phyloP scores from a whole-genome alignment of 129 eudicot species.

The Flaveria robusta region DNA sequence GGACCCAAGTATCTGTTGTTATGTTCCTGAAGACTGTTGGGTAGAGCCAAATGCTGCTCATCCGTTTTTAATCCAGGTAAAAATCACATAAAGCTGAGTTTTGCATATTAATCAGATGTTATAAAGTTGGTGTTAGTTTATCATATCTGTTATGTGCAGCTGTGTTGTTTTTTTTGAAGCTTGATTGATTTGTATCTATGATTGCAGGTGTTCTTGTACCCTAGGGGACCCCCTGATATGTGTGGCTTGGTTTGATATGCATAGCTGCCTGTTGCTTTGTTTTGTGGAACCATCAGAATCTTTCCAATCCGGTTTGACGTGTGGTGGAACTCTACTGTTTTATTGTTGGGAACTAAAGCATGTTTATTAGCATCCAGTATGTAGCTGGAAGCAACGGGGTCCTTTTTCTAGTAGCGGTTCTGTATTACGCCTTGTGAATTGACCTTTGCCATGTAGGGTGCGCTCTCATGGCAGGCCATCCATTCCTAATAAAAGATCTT shows the following conservation, averaged over 20 bases:
- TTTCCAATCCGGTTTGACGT: not conserved
- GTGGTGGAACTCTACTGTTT: not conserved
- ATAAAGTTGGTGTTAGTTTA: no score
- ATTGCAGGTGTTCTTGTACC: not conserved
- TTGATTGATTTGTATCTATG: not conserved
- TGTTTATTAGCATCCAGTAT: constrained; percentile 10
- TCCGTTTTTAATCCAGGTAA: no score
- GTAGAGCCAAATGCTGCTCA: no score
- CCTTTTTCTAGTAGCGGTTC: not conserved
- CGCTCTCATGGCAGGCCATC: constrained; percentile 66
- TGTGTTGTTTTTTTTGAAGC: no score
- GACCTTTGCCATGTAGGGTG: constrained; percentile 66
- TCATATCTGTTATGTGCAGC: no score
- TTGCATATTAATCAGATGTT: no score
- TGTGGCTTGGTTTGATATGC: not conserved
- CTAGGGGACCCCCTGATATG: not conserved
- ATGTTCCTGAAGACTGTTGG: no score
- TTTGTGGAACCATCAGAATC: no score
- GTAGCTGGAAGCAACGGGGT: constrained; percentile 6
- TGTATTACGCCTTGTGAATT: constrained; percentile 8
- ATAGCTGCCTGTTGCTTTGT: no score
- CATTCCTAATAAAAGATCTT: constrained; percentile 23
- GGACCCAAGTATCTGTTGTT: no score
- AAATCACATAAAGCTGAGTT: no score
- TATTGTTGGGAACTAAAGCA: not conserved